phyloP scores from a whole-genome alignment of 805 yeast species.

The Helenozyma rhizophorensis region DNA sequence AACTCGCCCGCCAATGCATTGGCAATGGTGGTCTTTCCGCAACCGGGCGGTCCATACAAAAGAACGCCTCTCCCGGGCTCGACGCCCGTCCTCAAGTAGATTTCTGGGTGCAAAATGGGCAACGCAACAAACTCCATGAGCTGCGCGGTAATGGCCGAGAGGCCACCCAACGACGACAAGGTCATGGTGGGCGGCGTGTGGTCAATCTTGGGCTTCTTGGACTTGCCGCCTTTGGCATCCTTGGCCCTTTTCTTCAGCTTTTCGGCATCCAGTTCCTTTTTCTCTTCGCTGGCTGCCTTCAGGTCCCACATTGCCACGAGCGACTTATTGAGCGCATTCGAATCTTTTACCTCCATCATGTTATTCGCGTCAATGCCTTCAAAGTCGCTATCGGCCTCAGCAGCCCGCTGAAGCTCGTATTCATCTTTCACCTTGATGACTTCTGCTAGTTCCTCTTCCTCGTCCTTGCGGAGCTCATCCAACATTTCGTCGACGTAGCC shows the following conservation, averaged over 20 bases:
- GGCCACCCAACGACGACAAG: conserved; percentile 80
- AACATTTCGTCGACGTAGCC: conserved; percentile 61
- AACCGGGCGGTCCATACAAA: conserved; percentile 98
- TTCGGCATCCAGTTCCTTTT: conserved; percentile 20
- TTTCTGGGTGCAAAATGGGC: conserved; percentile 92
- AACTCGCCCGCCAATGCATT: conserved; percentile 94
- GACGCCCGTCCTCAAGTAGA: conserved; percentile 80
- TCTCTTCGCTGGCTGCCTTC: conserved; percentile 3
- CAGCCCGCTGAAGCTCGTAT: conserved; percentile 16
- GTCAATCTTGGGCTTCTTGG: conserved; percentile 43
- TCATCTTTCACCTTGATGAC: conserved; percentile 15
- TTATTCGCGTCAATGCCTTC: conserved; percentile 39
- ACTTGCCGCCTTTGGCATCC: conserved; percentile 35
- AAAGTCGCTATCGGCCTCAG: conserved; percentile 34
- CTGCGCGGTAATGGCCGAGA: conserved; percentile 79
- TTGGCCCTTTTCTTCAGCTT: conserved; percentile 50
- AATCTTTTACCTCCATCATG: conserved; percentile 61
- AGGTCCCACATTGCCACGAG: conserved; percentile 68
- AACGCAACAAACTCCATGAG: conserved; percentile 86
- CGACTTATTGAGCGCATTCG: conserved; percentile 70
- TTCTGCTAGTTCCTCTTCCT: conserved; percentile 50
- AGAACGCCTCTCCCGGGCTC: conserved; percentile 94
- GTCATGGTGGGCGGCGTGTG: conserved; percentile 67
- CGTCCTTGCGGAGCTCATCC: conserved; percentile 53
- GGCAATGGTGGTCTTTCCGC: conserved; percentile 96